phyloP scores from a whole-genome alignment of 2,329 filamentous ascomycete genomes.

The Epicoccum sorghinum region DNA sequence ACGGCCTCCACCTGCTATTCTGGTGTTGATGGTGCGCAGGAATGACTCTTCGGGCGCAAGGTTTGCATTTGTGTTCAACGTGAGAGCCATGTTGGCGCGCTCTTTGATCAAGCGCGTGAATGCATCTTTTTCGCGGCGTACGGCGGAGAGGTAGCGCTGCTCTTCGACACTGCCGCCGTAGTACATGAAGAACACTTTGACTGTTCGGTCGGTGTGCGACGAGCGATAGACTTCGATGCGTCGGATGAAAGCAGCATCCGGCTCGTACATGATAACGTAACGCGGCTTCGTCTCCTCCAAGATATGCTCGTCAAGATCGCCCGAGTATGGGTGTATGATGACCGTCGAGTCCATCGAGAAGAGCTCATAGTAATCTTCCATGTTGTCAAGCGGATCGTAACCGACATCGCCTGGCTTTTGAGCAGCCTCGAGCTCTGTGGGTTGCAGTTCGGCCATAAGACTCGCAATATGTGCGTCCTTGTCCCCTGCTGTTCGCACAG shows the following conservation, averaged over 20 bases:
- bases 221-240: slow-evolving; percentile 95
- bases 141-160: slow-evolving; percentile 85
- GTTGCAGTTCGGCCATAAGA: slow-evolving; percentile 80
- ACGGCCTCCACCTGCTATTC: slow-evolving; percentile 91
- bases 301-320: slow-evolving; percentile 95
- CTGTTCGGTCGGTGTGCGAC: slow-evolving; percentile 86
- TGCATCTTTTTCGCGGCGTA: slow-evolving; percentile 93
- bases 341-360: slow-evolving; percentile 91
- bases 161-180: slow-evolving; percentile 95
- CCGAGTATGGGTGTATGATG: slow-evolving; percentile 90
- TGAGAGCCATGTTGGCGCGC: slow-evolving; percentile 89
- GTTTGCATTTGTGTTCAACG: slow-evolving; percentile 70
- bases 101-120: slow-evolving; percentile 96
- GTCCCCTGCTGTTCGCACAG: slow-evolving; percentile 77
- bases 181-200: slow-evolving; percentile 95
- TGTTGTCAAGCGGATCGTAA: slow-evolving; percentile 81
- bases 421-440: slow-evolving; percentile 76
- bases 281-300: slow-evolving; percentile 91
- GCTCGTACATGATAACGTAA: slow-evolving; percentile 99
- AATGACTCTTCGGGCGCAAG: slow-evolving; percentile 88
- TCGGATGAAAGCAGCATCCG: slow-evolving; percentile 91
- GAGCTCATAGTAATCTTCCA: slow-evolving; percentile 90
- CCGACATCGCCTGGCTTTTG: slow-evolving; percentile 75
- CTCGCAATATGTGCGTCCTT: slow-evolving; percentile 80
- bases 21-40: slow-evolving; percentile 91